Evolutionary conservation across 2,329 filamentous ascomycete genomes (phyloP), one percentile per base, ranked within the genome.

Genomic region (Nectriaceae sp.): DNA sequence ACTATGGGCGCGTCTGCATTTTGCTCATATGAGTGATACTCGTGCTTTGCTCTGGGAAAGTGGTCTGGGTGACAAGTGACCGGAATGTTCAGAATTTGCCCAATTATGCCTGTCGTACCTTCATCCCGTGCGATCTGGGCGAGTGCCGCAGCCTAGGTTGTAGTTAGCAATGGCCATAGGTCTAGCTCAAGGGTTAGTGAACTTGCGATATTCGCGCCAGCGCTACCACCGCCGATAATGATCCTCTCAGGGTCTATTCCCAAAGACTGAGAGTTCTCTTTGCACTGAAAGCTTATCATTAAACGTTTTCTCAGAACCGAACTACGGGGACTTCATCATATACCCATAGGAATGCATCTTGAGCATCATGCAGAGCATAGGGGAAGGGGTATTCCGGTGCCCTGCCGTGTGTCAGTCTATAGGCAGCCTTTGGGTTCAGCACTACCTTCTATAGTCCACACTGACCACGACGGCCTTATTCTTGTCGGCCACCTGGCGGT

Each of bases 31-130:
- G 47, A 50, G 2, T 33, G 8, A 21, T 33, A 31, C 16, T 43
- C 40, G 26, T 50, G 42, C 21, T 46, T 43, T 1, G 16, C 8
- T 10, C 3, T 36, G 10, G 47, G 47, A 21, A 50, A 50, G 16
- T 50, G 47, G 15, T 46, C 39, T 26, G 47, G 47, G 13, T 50
- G 47, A 11, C 47, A 50, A 4, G 47, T 50, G 3, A 50, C 47
- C 3, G 47, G 47, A 21, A 50, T 50, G 13, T 50, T 50, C 18
- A 50, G 47, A 3, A 50, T 20, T 18, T 50, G 47, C 2, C 47
- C 47, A 10, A 50, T 40, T 6, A 50, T 40, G 1, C 47, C 47
- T 1, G 33, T 31, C 13, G 35, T 26, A 3, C 40, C 40, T 22
- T 43, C 16, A 10, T 50, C 35, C 10, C 35, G 20, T 5, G 26